Conservation (phyloP, 305 asterid species). For the Lippia alba region DNA sequence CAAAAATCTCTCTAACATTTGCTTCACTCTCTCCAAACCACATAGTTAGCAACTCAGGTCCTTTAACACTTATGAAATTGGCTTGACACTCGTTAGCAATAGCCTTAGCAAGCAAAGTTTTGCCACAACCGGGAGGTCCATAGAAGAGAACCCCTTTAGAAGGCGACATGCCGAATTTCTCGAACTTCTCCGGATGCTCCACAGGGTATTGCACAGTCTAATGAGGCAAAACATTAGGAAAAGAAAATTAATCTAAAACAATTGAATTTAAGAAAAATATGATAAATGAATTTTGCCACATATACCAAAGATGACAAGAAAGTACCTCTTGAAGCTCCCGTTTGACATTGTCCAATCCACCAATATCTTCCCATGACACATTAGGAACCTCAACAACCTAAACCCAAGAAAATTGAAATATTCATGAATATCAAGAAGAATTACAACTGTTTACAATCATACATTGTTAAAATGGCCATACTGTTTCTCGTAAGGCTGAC, state of each 20-base stretch:
- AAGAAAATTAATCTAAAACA: background rate
- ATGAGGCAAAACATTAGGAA: background rate
- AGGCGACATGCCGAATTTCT: constrained; percentile 56
- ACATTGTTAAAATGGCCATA: constrained; percentile 11
- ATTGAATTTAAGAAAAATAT: background rate
- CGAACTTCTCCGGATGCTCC: constrained; percentile 56
- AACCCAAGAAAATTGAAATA: constrained; percentile 9
- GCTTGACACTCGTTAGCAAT: constrained; percentile 56
- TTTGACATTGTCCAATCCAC: constrained; percentile 60
- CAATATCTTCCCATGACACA: constrained; percentile 58
- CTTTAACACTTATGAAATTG: constrained; percentile 52
- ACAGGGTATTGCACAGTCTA: constrained; percentile 60
- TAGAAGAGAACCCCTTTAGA: constrained; percentile 58
- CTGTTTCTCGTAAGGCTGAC: constrained; percentile 63
- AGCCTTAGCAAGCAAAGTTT: constrained; percentile 55
- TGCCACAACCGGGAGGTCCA: constrained; percentile 60
- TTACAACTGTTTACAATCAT: background rate
- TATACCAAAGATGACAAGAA: background rate
- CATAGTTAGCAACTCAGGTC: constrained; percentile 54
- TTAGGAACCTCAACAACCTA: constrained; percentile 70
- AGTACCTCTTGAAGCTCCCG: constrained; percentile 67
- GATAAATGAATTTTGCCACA: background rate
- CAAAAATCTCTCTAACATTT: constrained; percentile 54
- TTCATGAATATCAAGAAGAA: constrained; percentile 7
- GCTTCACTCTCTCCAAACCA: constrained; percentile 65